Percentiles rank a stretch among this genome's conserved stretches.
Evolutionary conservation across 2,329 filamentous ascomycete species (phyloP).

Genomic region (Fusarium miscanthi): DNA sequence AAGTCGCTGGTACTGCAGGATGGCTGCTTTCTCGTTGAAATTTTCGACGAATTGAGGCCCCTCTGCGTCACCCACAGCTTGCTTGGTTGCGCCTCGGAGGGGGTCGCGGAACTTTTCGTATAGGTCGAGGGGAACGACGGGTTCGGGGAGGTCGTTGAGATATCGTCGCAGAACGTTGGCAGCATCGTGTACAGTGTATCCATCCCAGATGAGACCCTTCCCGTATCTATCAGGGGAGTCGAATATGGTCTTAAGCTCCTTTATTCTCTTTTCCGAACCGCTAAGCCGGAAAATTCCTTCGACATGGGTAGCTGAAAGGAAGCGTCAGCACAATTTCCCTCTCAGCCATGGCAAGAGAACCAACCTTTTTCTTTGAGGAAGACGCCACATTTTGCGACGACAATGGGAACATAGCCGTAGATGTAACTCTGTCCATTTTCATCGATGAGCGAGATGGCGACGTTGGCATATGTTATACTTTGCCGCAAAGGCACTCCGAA

Average conservation of each 20-base stretch:
- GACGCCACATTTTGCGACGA: slow-evolving; percentile 97
- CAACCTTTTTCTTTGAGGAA: slow-evolving; percentile 97
- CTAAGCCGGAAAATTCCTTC: slow-evolving; percentile 97
- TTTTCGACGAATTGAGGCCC: slow-evolving; percentile 76
- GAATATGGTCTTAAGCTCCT: slow-evolving; percentile 91
- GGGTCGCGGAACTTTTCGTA: slow-evolving; percentile 93
- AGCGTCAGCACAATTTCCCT: slow-evolving; percentile 38
- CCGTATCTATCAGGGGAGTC: slow-evolving; percentile 96
- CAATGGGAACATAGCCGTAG: slow-evolving; percentile 97
- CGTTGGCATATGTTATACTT: slow-evolving; percentile 97
- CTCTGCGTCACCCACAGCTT: slow-evolving; percentile 76
- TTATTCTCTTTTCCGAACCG: slow-evolving; percentile 97
- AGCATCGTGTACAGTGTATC: slow-evolving; percentile 98
- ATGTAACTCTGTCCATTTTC: slow-evolving; percentile 95
- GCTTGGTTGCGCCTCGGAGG: slow-evolving; percentile 76
- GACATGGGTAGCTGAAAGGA: slow-evolving; percentile 80
- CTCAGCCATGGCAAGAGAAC: slow-evolving; percentile 43
- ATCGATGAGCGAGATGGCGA: slow-evolving; percentile 95
- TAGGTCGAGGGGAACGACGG: slow-evolving; percentile 92
- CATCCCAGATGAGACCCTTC: slow-evolving; percentile 96
- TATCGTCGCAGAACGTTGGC: slow-evolving; percentile 96
- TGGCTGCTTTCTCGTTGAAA: slow-evolving; percentile 74
- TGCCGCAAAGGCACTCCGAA: slow-evolving; percentile 93
- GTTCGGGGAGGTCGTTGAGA: slow-evolving; percentile 94
- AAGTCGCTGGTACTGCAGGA: slow-evolving; percentile 84